Percentiles rank a stretch among this genome's conserved stretches.
phyloP scores from a whole-genome alignment of 148 eudicot genomes.

The Rhododendron kiyosumense region DNA sequence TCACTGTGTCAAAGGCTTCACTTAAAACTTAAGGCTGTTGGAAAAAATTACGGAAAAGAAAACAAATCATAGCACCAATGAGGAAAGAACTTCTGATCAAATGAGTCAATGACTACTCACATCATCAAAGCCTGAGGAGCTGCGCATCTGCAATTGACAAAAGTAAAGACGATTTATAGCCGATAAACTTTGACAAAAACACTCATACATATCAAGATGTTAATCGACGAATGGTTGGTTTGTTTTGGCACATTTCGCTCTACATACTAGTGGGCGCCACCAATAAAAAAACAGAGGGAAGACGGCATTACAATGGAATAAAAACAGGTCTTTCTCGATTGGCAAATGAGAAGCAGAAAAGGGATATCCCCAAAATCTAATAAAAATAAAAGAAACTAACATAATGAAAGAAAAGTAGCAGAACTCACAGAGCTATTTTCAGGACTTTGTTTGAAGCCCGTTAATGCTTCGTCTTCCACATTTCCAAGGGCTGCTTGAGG shows the following conservation, averaged over 20 bases:
- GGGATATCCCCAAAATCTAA: neutral
- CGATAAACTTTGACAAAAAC: neutral
- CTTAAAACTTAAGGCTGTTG: neutral
- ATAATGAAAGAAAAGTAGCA: neutral
- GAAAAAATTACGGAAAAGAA: neutral
- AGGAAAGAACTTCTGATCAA: neutral
- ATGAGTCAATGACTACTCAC: neutral
- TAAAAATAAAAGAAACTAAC: neutral
- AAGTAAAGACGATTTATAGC: neutral
- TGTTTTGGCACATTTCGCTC: neutral
- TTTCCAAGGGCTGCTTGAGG: constrained; percentile 37
- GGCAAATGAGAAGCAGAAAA: neutral
- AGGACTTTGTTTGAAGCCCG: constrained; percentile 28
- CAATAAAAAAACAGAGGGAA: neutral
- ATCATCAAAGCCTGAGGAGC: constrained; percentile 13
- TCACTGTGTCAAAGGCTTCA: neutral
- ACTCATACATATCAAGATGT: neutral
- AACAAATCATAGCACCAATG: neutral
- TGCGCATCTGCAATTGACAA: constrained; percentile 8
- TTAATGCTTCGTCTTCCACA: constrained; percentile 37
- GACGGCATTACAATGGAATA: neutral
- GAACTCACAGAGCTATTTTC: constrained; percentile 47
- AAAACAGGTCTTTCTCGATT: neutral
- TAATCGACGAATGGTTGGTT: neutral
- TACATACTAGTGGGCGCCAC: neutral